Conservation (phyloP, 2,329 filamentous ascomycete species). For the Trichoderma atroviride region DNA sequence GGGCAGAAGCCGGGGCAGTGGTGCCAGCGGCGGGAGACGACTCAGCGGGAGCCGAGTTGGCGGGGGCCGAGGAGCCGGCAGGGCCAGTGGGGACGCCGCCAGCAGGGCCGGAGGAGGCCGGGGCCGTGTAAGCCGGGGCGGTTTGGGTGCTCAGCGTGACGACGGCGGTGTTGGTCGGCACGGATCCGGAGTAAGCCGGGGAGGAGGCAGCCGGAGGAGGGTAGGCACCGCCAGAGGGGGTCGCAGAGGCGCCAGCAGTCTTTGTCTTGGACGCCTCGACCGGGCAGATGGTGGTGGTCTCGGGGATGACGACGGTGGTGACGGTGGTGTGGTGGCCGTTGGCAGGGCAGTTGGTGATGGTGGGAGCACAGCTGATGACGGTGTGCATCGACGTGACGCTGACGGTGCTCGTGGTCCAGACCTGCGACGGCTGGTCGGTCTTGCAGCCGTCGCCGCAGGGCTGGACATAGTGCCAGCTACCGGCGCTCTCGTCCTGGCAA, state of each 20-base stretch:
- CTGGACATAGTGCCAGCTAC: constrained; percentile 44
- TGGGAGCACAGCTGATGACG: constrained; percentile 44
- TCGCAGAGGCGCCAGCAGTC: constrained; percentile 7
- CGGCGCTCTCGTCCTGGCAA: constrained; percentile 38
- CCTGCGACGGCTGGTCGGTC: constrained; percentile 34
- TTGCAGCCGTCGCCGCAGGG: constrained; percentile 35
- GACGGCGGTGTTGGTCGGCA: constrained; percentile 8
- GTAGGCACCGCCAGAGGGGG: constrained; percentile 13
- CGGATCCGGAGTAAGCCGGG: constrained; percentile 4
- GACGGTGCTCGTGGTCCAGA: constrained; percentile 48
- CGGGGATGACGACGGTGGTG: constrained; percentile 44
- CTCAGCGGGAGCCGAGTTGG: constrained; percentile 24
- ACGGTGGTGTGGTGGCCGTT: constrained; percentile 36
- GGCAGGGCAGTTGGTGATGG: constrained; percentile 44
- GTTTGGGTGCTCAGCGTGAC: constrained; percentile 24
- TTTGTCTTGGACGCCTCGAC: constrained; percentile 38
- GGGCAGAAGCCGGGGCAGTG: constrained; percentile 19
- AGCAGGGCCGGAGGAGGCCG: constrained; percentile 19
- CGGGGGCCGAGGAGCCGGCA: constrained; percentile 16
- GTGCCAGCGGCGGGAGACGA: neutral
- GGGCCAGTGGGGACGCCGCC: constrained; percentile 7
- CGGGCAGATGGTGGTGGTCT: constrained; percentile 50
- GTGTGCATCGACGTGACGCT: constrained; percentile 45
- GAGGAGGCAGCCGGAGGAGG: constrained; percentile 8
- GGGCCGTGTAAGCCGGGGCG: neutral